Evolutionary conservation across 441 rosid genomes (phyloP), one percentile per base, ranked within the genome.

Genomic region (Isatis lusitanica): DNA sequence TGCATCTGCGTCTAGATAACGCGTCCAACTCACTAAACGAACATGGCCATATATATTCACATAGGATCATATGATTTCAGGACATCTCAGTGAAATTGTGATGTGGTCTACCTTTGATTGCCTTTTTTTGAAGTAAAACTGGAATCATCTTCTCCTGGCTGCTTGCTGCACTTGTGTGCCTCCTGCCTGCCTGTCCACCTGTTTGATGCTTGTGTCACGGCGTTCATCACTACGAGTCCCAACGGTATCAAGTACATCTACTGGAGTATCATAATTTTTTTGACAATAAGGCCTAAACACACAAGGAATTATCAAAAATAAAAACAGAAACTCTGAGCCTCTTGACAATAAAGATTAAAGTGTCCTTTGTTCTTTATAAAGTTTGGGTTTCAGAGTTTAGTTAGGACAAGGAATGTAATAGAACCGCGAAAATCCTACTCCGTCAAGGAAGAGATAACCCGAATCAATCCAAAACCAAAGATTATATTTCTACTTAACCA

Each of bases 191-290:
- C 50, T 79, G 92, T 55, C 85, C 96, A 42, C 83, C 78, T 0
- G 88, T 92, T 91, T 93, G 91, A 81, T 30, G 93, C 97, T 88
- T 95, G 99, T 18, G 98, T 92, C 46, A 91, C 30, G 15, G 92
- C 97, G 75, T 95, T 95, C 96, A 88, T 91, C 73, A 84, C 89
- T 26, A 92, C 81, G 66, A 95, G 90, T 66, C 96, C 98, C 53
- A 92, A 86, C 5, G 99, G 99, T 60, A 92, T 91, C 85, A 84
- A 68, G 67, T 92, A 92, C 97, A 95, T 95, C 98, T 98, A 95
- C 98, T 92, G 89, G 66, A 65, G 59, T 51, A 71, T 56, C 79
- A 76, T 56, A 38, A 7, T 21, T 60, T 59, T 21, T 60, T 59
- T 28, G 28, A 44, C 36, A 65, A 64, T 16, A 51, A 48, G 15